Evolutionary conservation across 768 basidiomycete genomes (phyloP), one percentile per base, ranked within the genome.

Genomic region (Suillus luteus): DNA sequence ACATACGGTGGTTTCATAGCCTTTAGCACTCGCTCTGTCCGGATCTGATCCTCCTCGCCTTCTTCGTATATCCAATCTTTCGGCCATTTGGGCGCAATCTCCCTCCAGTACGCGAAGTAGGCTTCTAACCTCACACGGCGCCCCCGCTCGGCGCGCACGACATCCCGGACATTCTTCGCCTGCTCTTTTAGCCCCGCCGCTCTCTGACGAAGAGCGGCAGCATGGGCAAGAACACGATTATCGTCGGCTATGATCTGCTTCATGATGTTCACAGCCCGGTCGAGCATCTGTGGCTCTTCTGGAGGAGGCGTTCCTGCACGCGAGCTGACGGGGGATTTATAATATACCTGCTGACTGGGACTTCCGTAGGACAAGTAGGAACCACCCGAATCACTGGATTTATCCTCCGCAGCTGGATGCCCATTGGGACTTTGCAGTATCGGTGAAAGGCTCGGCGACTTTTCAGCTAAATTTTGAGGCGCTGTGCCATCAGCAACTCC

Each of bases 91-190:
- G 68, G 66, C 14, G 67, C 64, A 5, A 65, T 68, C 33, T 77
- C 64, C 33, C 67, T 66, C 72, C 76, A 76, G 40, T 73, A 69
- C 37, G 62, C 60, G 43, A 71, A 76, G 31, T 67, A 75, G 9
- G 64, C 37, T 22, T 75, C 69, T 67, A 76, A 69, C 15, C 75
- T 63, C 51, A 69, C 69, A 58, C 72, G 63, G 15, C 75, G 65
- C 17, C 66, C 72, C 35, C 15, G 62, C 61, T 75, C 72, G 0
- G 66, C 71, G 55, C 68, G 67, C 1, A 67, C 66, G 9, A 71
- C 64, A 4, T 69, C 68, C 11, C 74, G 70, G 31, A 70, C 46
- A n/a, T 70, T 67, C 49, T 67, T 66, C 11, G 66, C 72, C 43
- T 62, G 68, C 40, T 68, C 66, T 35, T 66, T 64, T 11, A 73